Base-by-base conservation (phyloP, 495 filamentous ascomycete species). In the Zalerion maritima region DNA sequence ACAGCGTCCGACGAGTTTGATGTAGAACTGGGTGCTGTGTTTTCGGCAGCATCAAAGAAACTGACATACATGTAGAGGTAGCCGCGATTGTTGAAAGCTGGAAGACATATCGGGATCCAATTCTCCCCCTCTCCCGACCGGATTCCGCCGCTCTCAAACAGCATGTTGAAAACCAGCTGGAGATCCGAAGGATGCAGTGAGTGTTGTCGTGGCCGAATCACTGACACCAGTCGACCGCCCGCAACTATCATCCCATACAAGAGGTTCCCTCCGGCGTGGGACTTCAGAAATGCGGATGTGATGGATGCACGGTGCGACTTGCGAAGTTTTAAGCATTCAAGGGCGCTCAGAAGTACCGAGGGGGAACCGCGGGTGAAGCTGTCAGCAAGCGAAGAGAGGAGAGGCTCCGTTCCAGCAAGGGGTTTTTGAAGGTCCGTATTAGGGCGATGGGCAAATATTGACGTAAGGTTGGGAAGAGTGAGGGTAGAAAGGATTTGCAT, bases 61-160 rank as follows among this genome's bases (percentile, higher is more conserved):
- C 81, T 89, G 49, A 96, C 87, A 48, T 94, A 99, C 81, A 94
- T 94, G 58, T 96, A 94, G 2, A 99, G 67, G 49, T 89, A 96
- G n/a, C 91, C 91, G 26, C 74, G 78, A 45, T 80, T 92, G 58
- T 99, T 99, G 60, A 99, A 99, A 4, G 84, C 86, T 6, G 91
- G 91, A 6, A 99, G 68, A 41, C 91, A 96, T 5, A 99, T 66
- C 2, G 91, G 91, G 21, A 94, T 87, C 91, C 91, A 96, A 42
- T 86, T 94, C 50, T 99, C 91, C 10, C 85, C 86, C 16, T 84
- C 89, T 4, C 79, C 83, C 5, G 59, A 54, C 38, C 84, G 84
- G 45, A 99, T 75, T 20, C 80, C 78, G 24, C 79, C 76, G 3
- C 87, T 82, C 48, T 91, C 86, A 39, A 94, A 96, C n/a, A 99